Base-by-base conservation (phyloP, 331 rosid genomes). In the Rhamnella rubrinervis region DNA sequence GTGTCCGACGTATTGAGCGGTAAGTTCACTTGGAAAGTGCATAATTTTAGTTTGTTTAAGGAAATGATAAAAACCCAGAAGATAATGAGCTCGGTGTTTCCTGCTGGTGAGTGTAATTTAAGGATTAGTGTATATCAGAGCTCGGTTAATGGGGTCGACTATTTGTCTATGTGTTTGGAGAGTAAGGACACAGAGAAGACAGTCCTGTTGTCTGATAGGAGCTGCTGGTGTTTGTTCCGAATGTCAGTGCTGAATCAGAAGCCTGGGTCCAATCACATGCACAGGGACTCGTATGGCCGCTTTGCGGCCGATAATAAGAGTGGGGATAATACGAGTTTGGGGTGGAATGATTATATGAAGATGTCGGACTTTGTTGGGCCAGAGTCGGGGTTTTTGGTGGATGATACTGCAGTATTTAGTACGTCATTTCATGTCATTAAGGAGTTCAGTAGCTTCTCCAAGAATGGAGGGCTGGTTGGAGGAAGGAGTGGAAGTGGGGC, bases 291-390 rank as follows among this genome's bases (percentile, higher is more conserved):
- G 4, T 95, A 91, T 81, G 99, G 97, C 59, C 83, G 97, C 55
- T 95, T 95, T 78, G 97, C 97, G 0, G 93, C 97, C 8, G 99
- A 91, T 86, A 95, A 95, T 75, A 95, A 95, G 87, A 89, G 90
- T 35, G 99, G 99, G 69, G 99, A 95, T 63, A 95, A 95, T 69
- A 95, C 99, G 9, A 95, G 99, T 75, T 83, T 95, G 93, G 99
- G 99, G 6, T 95, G 99, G 99, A 95, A 91, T 83, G 99, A 95
- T 81, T 95, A 95, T 53, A 95, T 95, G 99, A 95, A 91, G 81
- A 95, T 91, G 97, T 68, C 79, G 0, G 99, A 95, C 81, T 95
- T 91, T 56, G 61, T 89, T 18, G 96, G 93, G 67, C 9, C 76
- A 16, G 99, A 91, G 52, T 86, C 89, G 1, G 97, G 99, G 64